Conservation (phyloP, 129 eudicot species). For the Chrysanthemum seticuspe region DNA sequence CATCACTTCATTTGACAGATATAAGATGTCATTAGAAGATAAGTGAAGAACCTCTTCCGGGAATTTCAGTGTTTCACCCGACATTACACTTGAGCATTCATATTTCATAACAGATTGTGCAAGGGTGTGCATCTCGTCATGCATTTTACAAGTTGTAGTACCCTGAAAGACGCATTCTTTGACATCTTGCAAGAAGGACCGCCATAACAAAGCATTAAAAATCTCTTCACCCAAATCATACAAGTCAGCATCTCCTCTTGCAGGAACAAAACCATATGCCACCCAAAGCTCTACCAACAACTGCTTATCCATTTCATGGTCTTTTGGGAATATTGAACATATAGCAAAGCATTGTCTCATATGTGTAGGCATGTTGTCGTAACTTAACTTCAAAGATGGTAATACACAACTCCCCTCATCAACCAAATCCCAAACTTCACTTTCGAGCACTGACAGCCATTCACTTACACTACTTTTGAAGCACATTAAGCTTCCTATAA, state of each 20-base stretch:
- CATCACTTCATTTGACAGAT: constrained; percentile 36
- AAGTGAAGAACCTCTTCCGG: constrained; percentile 44
- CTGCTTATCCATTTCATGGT: constrained; percentile 43
- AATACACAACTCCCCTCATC: constrained; percentile 24
- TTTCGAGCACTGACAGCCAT: constrained; percentile 29
- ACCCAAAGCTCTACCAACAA: constrained; percentile 39
- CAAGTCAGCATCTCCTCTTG: constrained; percentile 37
- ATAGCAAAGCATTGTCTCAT: constrained; percentile 39
- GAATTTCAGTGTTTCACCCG: constrained; percentile 31
- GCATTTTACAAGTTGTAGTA: constrained; percentile 34
- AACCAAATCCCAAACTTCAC: constrained; percentile 32
- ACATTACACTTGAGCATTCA: constrained; percentile 36
- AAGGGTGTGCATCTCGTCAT: constrained; percentile 37
- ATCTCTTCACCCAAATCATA: constrained; percentile 40
- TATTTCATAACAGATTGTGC: constrained; percentile 41
- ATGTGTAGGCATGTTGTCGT: constrained; percentile 33
- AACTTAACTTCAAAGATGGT: constrained; percentile 35
- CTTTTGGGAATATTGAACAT: constrained; percentile 37
- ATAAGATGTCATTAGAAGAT: constrained; percentile 35
- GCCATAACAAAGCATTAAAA: constrained; percentile 34
- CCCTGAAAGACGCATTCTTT: constrained; percentile 38
- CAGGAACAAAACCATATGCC: constrained; percentile 40
- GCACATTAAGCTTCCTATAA: constrained; percentile 37
- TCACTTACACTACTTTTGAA: constrained; percentile 27
- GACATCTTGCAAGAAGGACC: constrained; percentile 38